Percentiles rank a stretch among this genome's conserved stretches.
phyloP scores from a whole-genome alignment of 2,329 filamentous ascomycete species.

The Gnomoniopsis sp. region DNA sequence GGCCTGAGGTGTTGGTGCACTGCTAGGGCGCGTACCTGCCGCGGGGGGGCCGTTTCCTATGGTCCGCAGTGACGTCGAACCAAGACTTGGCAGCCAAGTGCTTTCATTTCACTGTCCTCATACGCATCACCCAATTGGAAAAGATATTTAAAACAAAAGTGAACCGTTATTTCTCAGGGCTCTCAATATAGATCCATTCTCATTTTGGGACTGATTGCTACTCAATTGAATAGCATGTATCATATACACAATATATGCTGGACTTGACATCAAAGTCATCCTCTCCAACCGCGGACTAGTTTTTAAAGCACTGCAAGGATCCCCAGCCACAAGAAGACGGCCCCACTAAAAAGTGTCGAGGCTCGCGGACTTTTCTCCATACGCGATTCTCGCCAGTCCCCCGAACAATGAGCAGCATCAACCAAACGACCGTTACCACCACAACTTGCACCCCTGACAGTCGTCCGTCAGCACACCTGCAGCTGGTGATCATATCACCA shows the following conservation, averaged over 20 bases:
- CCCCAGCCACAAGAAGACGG: not conserved
- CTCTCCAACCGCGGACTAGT: not conserved
- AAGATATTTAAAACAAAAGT: too few relatives aligned
- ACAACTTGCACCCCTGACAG: not conserved
- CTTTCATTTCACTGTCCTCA: not conserved
- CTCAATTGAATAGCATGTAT: too few relatives aligned
- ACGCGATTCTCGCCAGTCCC: not conserved
- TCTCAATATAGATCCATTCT: not conserved
- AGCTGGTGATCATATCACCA: conserved; percentile 32
- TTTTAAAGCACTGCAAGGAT: not conserved
- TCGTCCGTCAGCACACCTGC: not conserved
- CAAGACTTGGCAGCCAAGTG: not conserved
- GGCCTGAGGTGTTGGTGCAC: not conserved
- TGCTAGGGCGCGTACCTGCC: not conserved
- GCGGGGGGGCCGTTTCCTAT: not conserved
- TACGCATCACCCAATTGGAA: not conserved
- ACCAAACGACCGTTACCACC: not conserved
- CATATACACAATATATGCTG: not conserved
- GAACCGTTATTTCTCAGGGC: too few relatives aligned
- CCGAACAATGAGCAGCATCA: not conserved
- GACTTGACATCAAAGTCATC: not conserved
- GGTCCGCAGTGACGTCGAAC: not conserved
- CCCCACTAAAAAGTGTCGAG: conserved; percentile 18
- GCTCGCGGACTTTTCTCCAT: not conserved
- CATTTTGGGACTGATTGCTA: too few relatives aligned